phyloP scores from a whole-genome alignment of 495 filamentous ascomycete genomes.

The Emericellopsis terricola region DNA sequence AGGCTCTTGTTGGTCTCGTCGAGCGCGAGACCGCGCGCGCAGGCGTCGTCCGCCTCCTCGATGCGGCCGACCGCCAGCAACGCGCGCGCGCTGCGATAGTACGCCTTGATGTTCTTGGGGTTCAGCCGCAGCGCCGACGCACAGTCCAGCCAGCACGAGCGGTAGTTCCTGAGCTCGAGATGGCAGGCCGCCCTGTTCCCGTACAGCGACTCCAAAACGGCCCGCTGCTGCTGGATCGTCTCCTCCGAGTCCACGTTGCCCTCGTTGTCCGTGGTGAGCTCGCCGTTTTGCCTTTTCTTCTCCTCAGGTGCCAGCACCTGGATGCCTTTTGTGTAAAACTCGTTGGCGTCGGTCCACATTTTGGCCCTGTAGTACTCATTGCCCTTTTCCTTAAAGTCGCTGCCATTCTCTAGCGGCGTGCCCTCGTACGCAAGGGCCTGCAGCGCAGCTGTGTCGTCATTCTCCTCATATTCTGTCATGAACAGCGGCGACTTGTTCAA shows the following conservation, averaged over 20 bases:
- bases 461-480: conserved; percentile 84
- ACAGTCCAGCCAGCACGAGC: conserved; percentile 66
- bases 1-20: conserved; percentile 43
- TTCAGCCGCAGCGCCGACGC: conserved; percentile 64
- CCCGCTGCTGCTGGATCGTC: conserved; percentile 29
- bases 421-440: conserved; percentile 87
- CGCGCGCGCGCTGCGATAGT: conserved; percentile 64
- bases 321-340: conserved; percentile 79
- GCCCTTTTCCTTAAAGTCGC: conserved; percentile 69
- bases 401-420: conserved; percentile 59
- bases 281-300: conserved; percentile 13
- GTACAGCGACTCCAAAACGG: conserved; percentile 55
- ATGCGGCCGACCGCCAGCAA: conserved; percentile 56
- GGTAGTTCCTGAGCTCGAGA: conserved; percentile 54
- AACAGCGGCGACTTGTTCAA: conserved; percentile 78
- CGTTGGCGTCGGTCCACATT: conserved; percentile 67
- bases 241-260: conserved; percentile 5
- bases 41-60: conserved; percentile 58
- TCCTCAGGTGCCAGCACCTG: conserved; percentile 44
- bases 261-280: conserved; percentile 11
- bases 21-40: conserved; percentile 47
- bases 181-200: conserved; percentile 81
- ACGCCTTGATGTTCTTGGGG: conserved; percentile 65
- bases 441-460: conserved; percentile 66
- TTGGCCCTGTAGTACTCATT: conserved; percentile 68